Evolutionary conservation across 768 basidiomycete genomes (phyloP), one percentile per base, ranked within the genome.

Genomic region (Tricholoma furcatifolium): DNA sequence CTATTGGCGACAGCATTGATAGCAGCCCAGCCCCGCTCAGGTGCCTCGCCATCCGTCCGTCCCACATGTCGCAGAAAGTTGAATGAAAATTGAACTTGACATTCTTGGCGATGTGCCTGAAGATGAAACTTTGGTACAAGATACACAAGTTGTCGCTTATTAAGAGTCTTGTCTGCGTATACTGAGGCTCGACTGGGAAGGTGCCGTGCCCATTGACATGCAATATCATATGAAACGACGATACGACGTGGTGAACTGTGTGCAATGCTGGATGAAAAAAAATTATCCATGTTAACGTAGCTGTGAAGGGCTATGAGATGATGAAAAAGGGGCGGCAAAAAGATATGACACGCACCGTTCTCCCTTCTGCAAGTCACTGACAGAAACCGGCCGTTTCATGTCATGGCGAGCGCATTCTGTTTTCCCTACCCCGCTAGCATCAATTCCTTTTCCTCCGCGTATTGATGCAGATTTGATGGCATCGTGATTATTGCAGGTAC

Each of bases 141-240:
- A n/a, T n/a, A n/a, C 9, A 35, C 34, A 35, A 8, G 34, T 35
- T 35, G 8, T 35, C 34, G 34, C 34, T n/a, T n/a, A n/a, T n/a
- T n/a, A n/a, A n/a, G 15, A 35, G 38, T 67, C 62, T 12, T 54
- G 51, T 10, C 68, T 44, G 67, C 68, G 35, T 69, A 69, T 1
- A n/a, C n/a, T n/a, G n/a, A n/a, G n/a, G n/a, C n/a, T n/a, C n/a
- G n/a, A n/a, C n/a, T n/a, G n/a, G n/a, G n/a, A n/a, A n/a, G n/a
- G n/a, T n/a, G n/a, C n/a, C n/a, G n/a, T n/a, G n/a, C n/a, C n/a
- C n/a, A n/a, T n/a, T n/a, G n/a, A n/a, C n/a, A n/a, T n/a, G n/a
- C n/a, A n/a, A n/a, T n/a, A n/a, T n/a, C n/a, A n/a, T n/a, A n/a
- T n/a, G n/a, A n/a, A n/a, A n/a, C n/a, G n/a, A n/a, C n/a, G 63